phyloP scores from a whole-genome alignment of 768 basidiomycete species.

The Podaxis pistillaris region DNA sequence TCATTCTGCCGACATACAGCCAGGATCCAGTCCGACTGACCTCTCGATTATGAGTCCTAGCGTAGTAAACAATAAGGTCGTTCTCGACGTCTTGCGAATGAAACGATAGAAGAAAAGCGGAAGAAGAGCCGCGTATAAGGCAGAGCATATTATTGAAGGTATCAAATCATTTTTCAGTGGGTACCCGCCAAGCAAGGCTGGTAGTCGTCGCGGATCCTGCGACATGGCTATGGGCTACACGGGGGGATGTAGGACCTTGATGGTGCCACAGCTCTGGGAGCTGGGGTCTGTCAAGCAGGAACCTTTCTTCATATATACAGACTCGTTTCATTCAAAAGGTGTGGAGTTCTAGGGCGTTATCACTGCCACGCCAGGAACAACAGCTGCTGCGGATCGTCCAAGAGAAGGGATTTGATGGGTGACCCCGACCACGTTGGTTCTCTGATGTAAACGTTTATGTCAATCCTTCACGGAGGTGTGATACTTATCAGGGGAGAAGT shows the following conservation, averaged over 20 bases:
- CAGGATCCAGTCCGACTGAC: conserved; percentile 7
- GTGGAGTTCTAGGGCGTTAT: background rate
- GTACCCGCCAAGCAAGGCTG: conserved; percentile 19
- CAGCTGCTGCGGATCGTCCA: background rate
- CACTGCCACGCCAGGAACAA: background rate
- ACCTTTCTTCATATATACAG: background rate
- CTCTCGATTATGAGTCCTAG: conserved; percentile 18
- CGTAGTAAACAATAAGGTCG: conserved; percentile 11
- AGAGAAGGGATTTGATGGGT: background rate
- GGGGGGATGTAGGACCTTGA: background rate
- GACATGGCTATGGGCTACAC: background rate
- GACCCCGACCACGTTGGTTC: background rate
- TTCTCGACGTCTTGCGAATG: conserved; percentile 11
- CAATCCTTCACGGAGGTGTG: background rate
- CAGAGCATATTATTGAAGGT: conserved; percentile 19
- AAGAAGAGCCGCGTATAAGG: conserved; percentile 16
- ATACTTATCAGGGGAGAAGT: background rate
- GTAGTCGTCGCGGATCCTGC: background rate
- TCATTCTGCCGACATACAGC: background rate
- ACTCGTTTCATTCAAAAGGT: background rate
- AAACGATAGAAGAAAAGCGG: conserved; percentile 16
- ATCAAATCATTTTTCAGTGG: conserved; percentile 17
- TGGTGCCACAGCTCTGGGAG: background rate
- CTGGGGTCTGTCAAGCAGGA: background rate
- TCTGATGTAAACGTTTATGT: background rate